Percentiles rank a stretch among this genome's conserved stretches.
phyloP scores from a whole-genome alignment of 805 yeast genomes.

The Ascoidea rubescens region DNA sequence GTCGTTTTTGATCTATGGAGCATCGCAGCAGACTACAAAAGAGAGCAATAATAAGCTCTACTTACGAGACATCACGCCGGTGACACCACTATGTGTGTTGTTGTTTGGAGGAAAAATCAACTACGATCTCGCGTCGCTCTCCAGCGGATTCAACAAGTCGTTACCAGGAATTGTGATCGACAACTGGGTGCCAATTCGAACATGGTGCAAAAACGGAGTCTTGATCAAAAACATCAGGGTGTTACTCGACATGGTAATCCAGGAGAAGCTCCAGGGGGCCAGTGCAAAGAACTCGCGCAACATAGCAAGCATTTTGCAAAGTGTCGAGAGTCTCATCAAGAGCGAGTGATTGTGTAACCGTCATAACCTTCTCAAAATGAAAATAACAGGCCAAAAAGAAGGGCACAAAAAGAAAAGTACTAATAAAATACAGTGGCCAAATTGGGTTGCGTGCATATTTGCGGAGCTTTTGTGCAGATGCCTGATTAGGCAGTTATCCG shows the following conservation, averaged over 20 bases:
- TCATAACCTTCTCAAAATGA: too few species aligned
- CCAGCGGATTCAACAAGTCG: slow-evolving; percentile 24
- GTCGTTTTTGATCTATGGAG: not conserved
- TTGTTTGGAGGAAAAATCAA: slow-evolving; percentile 67
- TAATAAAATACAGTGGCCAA: too few species aligned
- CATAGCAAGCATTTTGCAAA: too few species aligned
- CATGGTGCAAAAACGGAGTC: slow-evolving; percentile 93
- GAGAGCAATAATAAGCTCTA: slow-evolving; percentile 38
- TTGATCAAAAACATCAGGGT: slow-evolving; percentile 55
- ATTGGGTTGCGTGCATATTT: too few species aligned
- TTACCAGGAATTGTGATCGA: slow-evolving; percentile 81
- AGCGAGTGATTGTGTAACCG: too few species aligned
- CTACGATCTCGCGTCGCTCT: slow-evolving; percentile 35
- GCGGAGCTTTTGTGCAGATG: too few species aligned
- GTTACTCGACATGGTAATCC: slow-evolving; percentile 55
- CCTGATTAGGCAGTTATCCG: too few species aligned
- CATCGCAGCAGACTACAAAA: not conserved
- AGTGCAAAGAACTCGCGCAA: not conserved
- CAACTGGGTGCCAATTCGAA: slow-evolving; percentile 78
- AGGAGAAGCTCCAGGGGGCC: slow-evolving; percentile 27
- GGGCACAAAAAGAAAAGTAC: too few species aligned
- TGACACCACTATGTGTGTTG: slow-evolving; percentile 55
- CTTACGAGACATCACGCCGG: slow-evolving; percentile 68
- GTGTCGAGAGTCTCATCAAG: too few species aligned
- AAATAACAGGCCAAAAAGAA: too few species aligned